Percentiles rank a stretch among this genome's conserved stretches.
phyloP scores from a whole-genome alignment of 148 eudicot genomes.

The Cornus kousa region DNA sequence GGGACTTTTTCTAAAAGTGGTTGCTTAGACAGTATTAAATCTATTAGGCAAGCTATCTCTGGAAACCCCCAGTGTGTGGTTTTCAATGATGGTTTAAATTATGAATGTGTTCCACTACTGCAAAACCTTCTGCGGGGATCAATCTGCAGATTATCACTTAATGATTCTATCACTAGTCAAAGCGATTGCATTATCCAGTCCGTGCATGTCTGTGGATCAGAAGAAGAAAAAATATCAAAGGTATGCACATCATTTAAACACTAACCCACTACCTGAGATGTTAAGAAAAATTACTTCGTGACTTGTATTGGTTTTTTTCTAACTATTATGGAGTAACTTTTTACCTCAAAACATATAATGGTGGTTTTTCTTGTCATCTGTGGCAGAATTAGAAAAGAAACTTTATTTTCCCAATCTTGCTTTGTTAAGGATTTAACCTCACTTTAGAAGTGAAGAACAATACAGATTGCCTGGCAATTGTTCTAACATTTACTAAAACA shows the following conservation, averaged over 20 bases:
- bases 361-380: background rate
- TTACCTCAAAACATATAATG: too few relatives aligned
- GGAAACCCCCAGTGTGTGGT: conserved; percentile 45
- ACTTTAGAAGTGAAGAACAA: too few relatives aligned
- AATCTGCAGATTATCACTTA: conserved; percentile 27
- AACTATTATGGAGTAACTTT: too few relatives aligned
- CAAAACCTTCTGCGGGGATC: conserved; percentile 38
- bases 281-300: too few relatives aligned
- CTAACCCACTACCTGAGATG: too few relatives aligned
- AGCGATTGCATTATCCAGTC: conserved; percentile 13
- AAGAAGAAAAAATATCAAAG: conserved; percentile 12
- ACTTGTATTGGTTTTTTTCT: too few relatives aligned
- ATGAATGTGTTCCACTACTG: conserved; percentile 22
- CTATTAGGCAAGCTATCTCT: conserved; percentile 46
- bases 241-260: too few relatives aligned
- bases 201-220: background rate
- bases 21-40: conserved; percentile 34
- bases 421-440: too few relatives aligned
- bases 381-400: background rate
- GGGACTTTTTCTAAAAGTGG: conserved; percentile 30
- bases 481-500: too few relatives aligned
- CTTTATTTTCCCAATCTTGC: background rate
- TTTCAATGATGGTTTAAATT: conserved; percentile 42
- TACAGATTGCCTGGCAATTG: too few relatives aligned
- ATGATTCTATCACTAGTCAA: conserved; percentile 16